These are phyloP conservation scores for Aspergillus fijiensis DNA, from an alignment of 2,329 filamentous ascomycete genomes.

Conservation along the genomic window DNA sequence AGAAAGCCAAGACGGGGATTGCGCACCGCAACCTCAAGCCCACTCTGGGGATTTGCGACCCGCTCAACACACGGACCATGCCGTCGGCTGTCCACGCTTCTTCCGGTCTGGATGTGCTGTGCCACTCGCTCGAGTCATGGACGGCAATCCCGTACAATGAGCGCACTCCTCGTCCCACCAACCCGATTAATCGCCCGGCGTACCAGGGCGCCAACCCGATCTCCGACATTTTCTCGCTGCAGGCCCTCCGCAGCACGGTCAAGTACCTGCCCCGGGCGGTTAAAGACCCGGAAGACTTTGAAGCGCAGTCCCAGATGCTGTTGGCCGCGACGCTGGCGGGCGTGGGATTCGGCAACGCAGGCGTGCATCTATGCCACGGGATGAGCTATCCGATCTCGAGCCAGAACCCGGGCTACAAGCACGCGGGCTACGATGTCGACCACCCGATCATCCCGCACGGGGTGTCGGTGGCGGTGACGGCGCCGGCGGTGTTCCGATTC, in stretches of 20 bases:
- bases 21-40: conserved; percentile 95
- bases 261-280: conserved; percentile 91
- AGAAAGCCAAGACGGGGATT: conserved; percentile 91
- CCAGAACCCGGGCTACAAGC: conserved; percentile 88
- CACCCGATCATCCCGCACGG: conserved; percentile 88
- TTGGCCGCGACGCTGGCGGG: conserved; percentile 91
- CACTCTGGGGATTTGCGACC: conserved; percentile 80
- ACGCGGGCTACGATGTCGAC: conserved; percentile 78
- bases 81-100: conserved; percentile 88
- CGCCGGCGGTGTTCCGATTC: conserved; percentile 91
- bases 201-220: conserved; percentile 99
- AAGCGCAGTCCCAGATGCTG: conserved; percentile 94
- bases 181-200: conserved; percentile 86
- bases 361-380: conserved; percentile 84
- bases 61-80: conserved; percentile 94
- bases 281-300: conserved; percentile 81
- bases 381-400: conserved; percentile 98
- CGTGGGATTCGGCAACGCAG: conserved; percentile 95
- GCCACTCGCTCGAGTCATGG: conserved; percentile 94
- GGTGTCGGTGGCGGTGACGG: conserved; percentile 89
- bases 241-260: conserved; percentile 77
- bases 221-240: conserved; percentile 91
- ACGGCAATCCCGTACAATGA: conserved; percentile 94
- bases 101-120: conserved; percentile 91
- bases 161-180: conserved; percentile 76